Percentiles rank a stretch among this genome's conserved stretches.
Evolutionary conservation across 164 flowering plant genomes (phyloP).

Genomic region (Piper betle): DNA sequence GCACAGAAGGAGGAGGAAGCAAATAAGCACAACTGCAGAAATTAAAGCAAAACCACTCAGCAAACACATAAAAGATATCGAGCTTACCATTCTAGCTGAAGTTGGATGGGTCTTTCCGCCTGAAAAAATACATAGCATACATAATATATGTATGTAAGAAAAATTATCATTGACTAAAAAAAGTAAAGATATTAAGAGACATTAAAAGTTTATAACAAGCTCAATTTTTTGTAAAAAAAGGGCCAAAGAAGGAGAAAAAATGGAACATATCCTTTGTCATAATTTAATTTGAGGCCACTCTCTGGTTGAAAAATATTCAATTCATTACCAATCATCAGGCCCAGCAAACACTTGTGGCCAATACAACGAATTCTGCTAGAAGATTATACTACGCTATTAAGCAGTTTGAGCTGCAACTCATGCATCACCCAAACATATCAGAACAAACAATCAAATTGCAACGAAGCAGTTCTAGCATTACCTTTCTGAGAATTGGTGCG

Average conservation of each 20-base stretch:
- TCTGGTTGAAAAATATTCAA: no score
- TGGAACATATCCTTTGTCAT: no score
- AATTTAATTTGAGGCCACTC: no score
- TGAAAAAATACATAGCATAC: slow-evolving; percentile 5
- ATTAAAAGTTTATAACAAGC: no score
- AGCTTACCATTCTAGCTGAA: slow-evolving; percentile 76
- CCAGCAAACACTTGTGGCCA: background rate
- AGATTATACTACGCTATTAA: background rate
- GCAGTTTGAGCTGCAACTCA: background rate
- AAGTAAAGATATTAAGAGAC: no score
- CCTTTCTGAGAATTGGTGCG: slow-evolving; percentile 45
- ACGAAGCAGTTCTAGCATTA: slow-evolving; percentile 11
- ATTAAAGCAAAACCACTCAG: background rate
- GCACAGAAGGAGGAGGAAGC: background rate
- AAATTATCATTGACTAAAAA: background rate
- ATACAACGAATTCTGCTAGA: background rate
- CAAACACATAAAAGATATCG: background rate
- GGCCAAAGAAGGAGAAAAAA: no score
- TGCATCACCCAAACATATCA: background rate
- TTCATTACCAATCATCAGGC: background rate
- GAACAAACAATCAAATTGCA: background rate
- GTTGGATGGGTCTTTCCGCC: slow-evolving; percentile 70
- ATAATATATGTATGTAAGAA: no score
- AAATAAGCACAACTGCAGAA: background rate
- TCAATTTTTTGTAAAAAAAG: no score